phyloP scores from a whole-genome alignment of 345 rosid species.

The Gossypium rotundifolium region DNA sequence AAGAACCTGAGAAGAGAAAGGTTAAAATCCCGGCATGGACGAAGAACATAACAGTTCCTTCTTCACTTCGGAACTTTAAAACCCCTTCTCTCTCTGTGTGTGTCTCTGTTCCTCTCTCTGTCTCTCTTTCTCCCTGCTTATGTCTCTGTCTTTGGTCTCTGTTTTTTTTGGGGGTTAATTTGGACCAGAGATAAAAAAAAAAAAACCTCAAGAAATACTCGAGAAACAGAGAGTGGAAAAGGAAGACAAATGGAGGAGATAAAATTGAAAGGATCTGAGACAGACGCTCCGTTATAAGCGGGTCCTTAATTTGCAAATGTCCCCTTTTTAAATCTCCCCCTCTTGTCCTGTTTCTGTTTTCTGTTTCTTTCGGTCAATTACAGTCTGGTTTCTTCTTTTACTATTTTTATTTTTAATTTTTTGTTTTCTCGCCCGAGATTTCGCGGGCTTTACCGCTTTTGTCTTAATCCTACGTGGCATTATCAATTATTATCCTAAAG shows the following conservation, averaged over 20 bases:
- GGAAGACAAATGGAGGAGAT: background rate
- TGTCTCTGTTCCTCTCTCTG: slow-evolving; percentile 3
- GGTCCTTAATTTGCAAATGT: background rate
- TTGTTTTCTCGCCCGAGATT: background rate
- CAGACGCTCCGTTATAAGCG: background rate
- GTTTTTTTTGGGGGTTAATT: background rate
- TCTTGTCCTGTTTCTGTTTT: background rate
- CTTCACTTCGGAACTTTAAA: slow-evolving; percentile 10
- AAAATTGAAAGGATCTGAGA: background rate
- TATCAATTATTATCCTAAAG: no score
- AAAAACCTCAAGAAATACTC: background rate
- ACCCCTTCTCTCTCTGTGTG: slow-evolving; percentile 10
- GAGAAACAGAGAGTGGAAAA: background rate
- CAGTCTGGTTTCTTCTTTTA: no score
- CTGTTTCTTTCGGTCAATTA: background rate
- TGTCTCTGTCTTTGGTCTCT: background rate
- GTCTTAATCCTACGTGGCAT: background rate
- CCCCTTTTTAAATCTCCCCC: background rate
- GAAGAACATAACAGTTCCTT: slow-evolving; percentile 4
- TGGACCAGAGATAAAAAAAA: background rate
- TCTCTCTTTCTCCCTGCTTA: background rate
- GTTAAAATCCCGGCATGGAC: slow-evolving; percentile 25
- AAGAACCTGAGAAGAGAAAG: slow-evolving; percentile 13
- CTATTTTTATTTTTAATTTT: background rate
- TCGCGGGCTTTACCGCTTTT: background rate